Evolutionary conservation across 768 basidiomycete species (phyloP), one percentile per base, ranked within the genome.

Genomic region (Boletus rubropictus): DNA sequence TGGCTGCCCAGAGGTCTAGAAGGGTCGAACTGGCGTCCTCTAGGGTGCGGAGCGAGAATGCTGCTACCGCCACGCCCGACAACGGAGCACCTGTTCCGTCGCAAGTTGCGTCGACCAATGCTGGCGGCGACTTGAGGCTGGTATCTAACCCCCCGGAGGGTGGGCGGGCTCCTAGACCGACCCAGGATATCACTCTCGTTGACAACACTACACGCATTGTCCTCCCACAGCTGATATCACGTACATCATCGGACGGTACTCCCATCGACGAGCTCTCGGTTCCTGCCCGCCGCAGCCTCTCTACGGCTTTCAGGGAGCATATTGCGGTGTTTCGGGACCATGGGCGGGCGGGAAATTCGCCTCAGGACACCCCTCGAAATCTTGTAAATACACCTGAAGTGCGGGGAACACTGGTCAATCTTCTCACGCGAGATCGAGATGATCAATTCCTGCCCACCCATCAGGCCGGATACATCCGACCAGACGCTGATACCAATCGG

Each of bases 401-500:
- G 24, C 61, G 61, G 29, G 58, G 52, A 17, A 52, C 58, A 1
- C 42, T 60, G 7, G 63, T 51, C 14, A 52, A 44, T 40, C 51
- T 63, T 40, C 61, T 63, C 36, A 17, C 54, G 20, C 60, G 58
- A 25, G 55, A 65, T 18, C 56, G 55, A 31, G 56, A 55, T n/a
- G 58, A 63, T 1, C 56, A 51, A 39, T 10, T 34, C 6, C 17
- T 32, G 20, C 24, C 50, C 3, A 17, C 35, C 32, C 52, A 42
- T 41, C 53, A 49, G 20, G 38, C 39, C 29, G 60, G 54, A 31
- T 24, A 45, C 15, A 15, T 29, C 34, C 46, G 50, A 3, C 32
- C 34, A 0, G 41, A 37, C 5, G 40, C 27, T 34, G 53, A 56
- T 25, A 39, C 14, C 38, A 47, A 17, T 39, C 50, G 45, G 40